A percentile compares a stretch with the other conserved stretches of the same genome.
Evolutionary conservation across 108 stramenopile species (phyloP).

Genomic region (Cyclotella sp.): DNA sequence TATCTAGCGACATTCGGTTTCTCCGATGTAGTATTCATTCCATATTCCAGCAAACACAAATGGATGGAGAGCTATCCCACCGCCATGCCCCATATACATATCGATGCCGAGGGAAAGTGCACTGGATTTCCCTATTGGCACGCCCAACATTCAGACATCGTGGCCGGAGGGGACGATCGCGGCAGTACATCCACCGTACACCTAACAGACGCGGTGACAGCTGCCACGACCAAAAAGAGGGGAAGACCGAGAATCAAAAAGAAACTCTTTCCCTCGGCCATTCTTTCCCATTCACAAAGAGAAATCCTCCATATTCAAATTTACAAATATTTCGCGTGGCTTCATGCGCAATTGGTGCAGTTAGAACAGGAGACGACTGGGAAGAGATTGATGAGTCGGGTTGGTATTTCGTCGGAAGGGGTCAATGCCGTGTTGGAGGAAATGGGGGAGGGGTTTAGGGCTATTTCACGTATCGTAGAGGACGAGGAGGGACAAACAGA

Average conservation of each 20-base stretch:
- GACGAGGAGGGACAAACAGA: not conserved
- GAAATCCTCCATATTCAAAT: constrained; percentile 8
- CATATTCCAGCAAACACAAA: not conserved
- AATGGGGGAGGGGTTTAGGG: constrained; percentile 2
- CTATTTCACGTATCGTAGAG: not conserved
- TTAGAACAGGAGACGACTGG: not conserved
- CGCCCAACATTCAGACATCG: not conserved
- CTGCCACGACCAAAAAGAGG: not conserved
- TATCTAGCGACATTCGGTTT: not conserved
- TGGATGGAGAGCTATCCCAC: not conserved
- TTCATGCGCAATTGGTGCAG: not conserved
- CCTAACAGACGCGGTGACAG: too few relatives aligned
- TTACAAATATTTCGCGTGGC: constrained; percentile 7
- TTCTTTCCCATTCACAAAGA: not conserved
- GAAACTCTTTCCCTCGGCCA: not conserved
- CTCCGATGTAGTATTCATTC: not conserved
- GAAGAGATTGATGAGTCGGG: constrained; percentile 3
- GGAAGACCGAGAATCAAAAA: not conserved
- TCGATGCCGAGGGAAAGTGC: not conserved
- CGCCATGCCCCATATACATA: not conserved
- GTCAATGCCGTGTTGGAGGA: not conserved
- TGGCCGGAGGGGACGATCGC: too few relatives aligned
- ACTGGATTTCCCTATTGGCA: constrained; percentile 4
- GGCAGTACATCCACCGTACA: too few relatives aligned
- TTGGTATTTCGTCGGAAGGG: not conserved